Percentiles rank a stretch among this genome's conserved stretches.
Conservation (phyloP, 306 rosid genomes). For the Pyrus communis region DNA sequence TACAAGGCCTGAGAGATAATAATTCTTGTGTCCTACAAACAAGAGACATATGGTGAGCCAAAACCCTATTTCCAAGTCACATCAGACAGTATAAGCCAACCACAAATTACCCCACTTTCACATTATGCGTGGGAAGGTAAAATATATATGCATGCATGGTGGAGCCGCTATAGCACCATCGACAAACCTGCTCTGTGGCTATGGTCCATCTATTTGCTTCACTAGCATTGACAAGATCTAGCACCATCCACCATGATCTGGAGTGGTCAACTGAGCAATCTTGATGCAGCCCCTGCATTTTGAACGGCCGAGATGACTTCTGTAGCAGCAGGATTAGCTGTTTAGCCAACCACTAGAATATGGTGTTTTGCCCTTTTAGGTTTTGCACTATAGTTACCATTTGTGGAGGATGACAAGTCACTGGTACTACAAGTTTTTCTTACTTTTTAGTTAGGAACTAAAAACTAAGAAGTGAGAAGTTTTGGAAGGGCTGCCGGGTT, state of each 20-base stretch:
- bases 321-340: neutral
- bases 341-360: neutral
- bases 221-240: slow-evolving; percentile 62
- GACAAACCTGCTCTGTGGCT: slow-evolving; percentile 8
- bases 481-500: neutral
- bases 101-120: slow-evolving; percentile 27
- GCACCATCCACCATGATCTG: slow-evolving; percentile 51
- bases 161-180: slow-evolving; percentile 36
- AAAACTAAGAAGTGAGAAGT: neutral
- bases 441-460: slow-evolving; percentile 4
- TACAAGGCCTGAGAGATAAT: slow-evolving; percentile 30
- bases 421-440: neutral
- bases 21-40: slow-evolving; percentile 29
- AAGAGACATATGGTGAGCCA: slow-evolving; percentile 32
- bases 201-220: slow-evolving; percentile 29
- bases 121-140: slow-evolving; percentile 7
- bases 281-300: neutral
- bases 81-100: slow-evolving; percentile 31
- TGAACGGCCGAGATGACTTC: slow-evolving; percentile 16
- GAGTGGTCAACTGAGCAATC: slow-evolving; percentile 27
- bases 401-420: neutral
- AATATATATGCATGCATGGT: slow-evolving; percentile 7
- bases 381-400: neutral
- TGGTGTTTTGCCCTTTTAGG: neutral
- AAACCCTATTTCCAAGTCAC: slow-evolving; percentile 34